Evolutionary conservation across 805 yeast species (phyloP), one percentile per base, ranked within the genome.

Genomic region (Kazachstania bromeliacearum): DNA sequence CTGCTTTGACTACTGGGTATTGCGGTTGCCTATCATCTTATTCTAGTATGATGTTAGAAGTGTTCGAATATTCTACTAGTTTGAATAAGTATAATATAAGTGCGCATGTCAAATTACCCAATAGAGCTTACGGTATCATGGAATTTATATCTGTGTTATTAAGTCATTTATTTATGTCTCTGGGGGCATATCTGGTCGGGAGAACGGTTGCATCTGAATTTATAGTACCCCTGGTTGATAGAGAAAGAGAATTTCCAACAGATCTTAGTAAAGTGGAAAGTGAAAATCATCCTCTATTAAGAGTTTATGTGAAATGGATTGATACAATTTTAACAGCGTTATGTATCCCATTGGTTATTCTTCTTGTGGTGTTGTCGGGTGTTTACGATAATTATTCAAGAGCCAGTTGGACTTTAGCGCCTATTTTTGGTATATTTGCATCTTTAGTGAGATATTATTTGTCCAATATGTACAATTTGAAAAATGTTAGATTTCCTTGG

Each of bases 1-100:
- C 66, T 2, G 85, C 83, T 0, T 43, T 83, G 6, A 73, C 88
- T 0, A 75, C 87, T 0, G 96, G 95, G 0, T 77, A 75, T 49
- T 85, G 95, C 58, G 96, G 96, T 0, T 67, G 85, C 0, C 63
- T 79, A 28, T 81, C 95, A 1, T 80, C 95, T 1, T 84, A 83
- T 47, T 78, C 94, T 2, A 63, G 85, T 0, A 60, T 78, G 40
- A 42, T 46, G 41, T 31, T 42, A 19, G 64, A 59, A 35, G 36
- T 43, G 6, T 57, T 57, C 33, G 46, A 59, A 24, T 52, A 53
- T 20, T 50, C 63, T 1, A 36, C 57, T 12, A 58, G 59, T n/a
- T 46, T 47, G 16, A 37, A 44, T 1, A 23, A 42, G 1, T 28
- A 35, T 7, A 40, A 46, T 32, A 43, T 46, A 15, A 25, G 34